Evolutionary conservation across 2,329 filamentous ascomycete species (phyloP), one percentile per base, ranked within the genome.

Genomic region (Furcasterigmium furcatum): DNA sequence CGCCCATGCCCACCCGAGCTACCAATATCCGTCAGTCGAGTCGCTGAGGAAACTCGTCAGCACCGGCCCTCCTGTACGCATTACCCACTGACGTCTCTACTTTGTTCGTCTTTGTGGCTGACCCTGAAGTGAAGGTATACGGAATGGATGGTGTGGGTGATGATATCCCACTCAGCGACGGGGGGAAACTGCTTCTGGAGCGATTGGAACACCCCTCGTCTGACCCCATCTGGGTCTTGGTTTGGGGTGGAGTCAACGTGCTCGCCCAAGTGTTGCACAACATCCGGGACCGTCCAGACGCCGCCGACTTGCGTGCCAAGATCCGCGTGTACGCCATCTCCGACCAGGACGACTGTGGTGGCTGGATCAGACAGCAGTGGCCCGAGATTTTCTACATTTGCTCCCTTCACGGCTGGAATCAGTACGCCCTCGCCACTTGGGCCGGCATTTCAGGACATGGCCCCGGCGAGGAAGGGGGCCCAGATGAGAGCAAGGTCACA

Each of bases 281-380:
- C 14, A 64, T 72, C 34, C 56, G 14, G 53, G 49, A 52, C 48
- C 59, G 36, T 47, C 55, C 13, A 32, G 65, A 72, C 1, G 58
- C 67, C 2, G 57, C 61, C 1, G 47, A 45, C 1, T 60, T 79
- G 19, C 58, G 65, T 2, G 51, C 60, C 4, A 72, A 71, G 49
- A 56, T 80, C 4, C 64, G 75, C 12, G 66, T 79, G 8, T 80
- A 80, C 55, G 62, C 77, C 29, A 80, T 82, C 45, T 80, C 76
- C 7, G 79, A 82, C 51, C 79, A 82, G 51, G 79, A 82, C 49
- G 72, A 83, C 49, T 72, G 74, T 0, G 77, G 76, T 0, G 59
- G 69, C 1, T 82, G 77, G 78, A 74, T 83, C 29, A 71, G 79
- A 14, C 60, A 65, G 38, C 69, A 66, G 3, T 82, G 72, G 48